Conservation (phyloP, 2,329 filamentous ascomycete species). For the Plenodomus lindquistii region DNA sequence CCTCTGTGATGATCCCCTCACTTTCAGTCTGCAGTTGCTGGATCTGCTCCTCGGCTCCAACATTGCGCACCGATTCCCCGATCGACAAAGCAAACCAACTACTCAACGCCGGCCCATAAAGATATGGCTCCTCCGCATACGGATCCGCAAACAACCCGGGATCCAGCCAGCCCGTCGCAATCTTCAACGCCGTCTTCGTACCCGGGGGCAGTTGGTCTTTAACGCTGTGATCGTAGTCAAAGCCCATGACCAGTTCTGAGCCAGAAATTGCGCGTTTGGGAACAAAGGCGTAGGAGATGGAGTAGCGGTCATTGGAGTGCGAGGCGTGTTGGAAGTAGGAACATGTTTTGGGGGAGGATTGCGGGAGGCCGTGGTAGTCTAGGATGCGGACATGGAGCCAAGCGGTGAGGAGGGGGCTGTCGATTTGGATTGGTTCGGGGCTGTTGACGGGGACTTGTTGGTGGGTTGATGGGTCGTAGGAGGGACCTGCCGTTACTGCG, state of each 20-base stretch:
- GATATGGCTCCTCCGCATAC: constrained; percentile 43
- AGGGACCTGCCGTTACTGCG: constrained; percentile 41
- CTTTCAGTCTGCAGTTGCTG: constrained; percentile 21
- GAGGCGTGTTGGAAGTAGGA: constrained; percentile 38
- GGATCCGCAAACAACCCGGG: constrained; percentile 43
- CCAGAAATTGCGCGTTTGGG: constrained; percentile 38
- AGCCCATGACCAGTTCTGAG: constrained; percentile 39
- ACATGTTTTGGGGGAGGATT: constrained; percentile 26
- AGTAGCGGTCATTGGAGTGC: constrained; percentile 42
- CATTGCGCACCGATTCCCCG: constrained; percentile 26
- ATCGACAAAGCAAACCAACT: constrained; percentile 40
- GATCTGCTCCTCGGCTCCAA: constrained; percentile 28
- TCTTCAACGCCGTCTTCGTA: constrained; percentile 42
- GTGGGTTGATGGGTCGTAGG: constrained; percentile 38
- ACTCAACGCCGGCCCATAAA: constrained; percentile 43
- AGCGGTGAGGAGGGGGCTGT: constrained; percentile 34
- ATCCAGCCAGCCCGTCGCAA: constrained; percentile 42
- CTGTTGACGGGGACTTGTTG: constrained; percentile 39
- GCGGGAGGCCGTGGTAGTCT: constrained; percentile 43
- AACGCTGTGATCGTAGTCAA: constrained; percentile 44
- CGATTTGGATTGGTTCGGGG: constrained; percentile 24
- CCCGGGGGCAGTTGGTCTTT: constrained; percentile 44
- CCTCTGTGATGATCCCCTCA: constrained; percentile 45
- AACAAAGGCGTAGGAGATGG: constrained; percentile 43
- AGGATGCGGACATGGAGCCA: constrained; percentile 41